Conservation (phyloP, 805 yeast species). For the Ogataea pilisensis region DNA sequence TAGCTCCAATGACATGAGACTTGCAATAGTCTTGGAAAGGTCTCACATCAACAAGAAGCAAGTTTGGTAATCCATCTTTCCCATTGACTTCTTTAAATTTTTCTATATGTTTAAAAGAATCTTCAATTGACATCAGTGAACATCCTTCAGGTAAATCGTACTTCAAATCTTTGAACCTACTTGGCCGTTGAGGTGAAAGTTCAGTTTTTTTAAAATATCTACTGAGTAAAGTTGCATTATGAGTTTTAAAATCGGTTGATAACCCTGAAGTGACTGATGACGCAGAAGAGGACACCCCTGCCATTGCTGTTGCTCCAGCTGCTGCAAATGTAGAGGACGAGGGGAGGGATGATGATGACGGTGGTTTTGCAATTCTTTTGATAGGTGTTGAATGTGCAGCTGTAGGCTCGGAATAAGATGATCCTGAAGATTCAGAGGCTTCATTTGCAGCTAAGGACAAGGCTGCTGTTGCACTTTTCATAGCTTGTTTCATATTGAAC, state of each 20-base stretch:
- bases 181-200: constrained; percentile 13
- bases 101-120: constrained; percentile 16
- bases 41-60: constrained; percentile 69
- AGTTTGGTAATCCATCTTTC: constrained; percentile 25
- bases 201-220: constrained; percentile 14
- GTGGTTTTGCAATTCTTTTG: too few species aligned
- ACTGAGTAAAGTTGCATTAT: constrained; percentile 6
- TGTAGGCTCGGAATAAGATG: too few species aligned
- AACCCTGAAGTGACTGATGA: background rate
- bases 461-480: constrained; percentile 1
- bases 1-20: constrained; percentile 53
- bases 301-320: background rate
- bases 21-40: constrained; percentile 72
- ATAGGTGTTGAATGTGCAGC: too few species aligned
- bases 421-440: background rate
- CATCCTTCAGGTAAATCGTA: constrained; percentile 21
- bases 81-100: constrained; percentile 16
- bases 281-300: too few species aligned
- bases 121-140: constrained; percentile 13
- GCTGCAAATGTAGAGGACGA: background rate
- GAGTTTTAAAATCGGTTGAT: background rate
- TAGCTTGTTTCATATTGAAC: constrained; percentile 7
- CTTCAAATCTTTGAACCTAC: constrained; percentile 21
- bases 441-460: background rate
- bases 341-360: background rate